Base-by-base conservation (phyloP, 768 basidiomycete genomes). In the Rhizopogon sp. region DNA sequence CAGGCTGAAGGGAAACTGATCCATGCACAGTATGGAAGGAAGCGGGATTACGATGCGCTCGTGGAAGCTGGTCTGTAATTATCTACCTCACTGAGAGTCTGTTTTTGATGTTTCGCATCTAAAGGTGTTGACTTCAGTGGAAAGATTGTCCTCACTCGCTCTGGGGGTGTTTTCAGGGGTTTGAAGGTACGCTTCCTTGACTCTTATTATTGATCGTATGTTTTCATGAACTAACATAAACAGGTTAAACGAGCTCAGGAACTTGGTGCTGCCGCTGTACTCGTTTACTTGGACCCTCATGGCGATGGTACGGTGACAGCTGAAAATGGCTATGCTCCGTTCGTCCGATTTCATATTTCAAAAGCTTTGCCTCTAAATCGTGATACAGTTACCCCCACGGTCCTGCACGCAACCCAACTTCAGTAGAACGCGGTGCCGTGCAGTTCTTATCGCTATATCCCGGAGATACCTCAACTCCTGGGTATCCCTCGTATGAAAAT, bases 371-470 rank as follows among this genome's bases (percentile, higher is more conserved):
- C 35, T 25, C 41, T 25, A 8, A 35, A 20, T 22, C 29, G 35
- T 13, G 17, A 43, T 22, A 29, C 25, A 78, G 76, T 4, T 84
- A 88, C 63, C 87, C 87, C 0, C 62, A 78, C n/a, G 87, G 87
- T 2, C 86, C 86, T 4, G 87, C 87, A 31, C 73, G 85, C 41
- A 82, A 82, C 62, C 77, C 77, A 4, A 75, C 74, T 14, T 80
- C 80, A 5, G 81, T 89, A 10, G 83, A 89, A 61, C 76, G 87
- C 17, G 87, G 87, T 13, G 80, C 78, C 20, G 84, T 85, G 1
- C 85, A 87, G 63, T 86, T 78, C 69, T 63, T 87, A 16, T 79
- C 76, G 5, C 56, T 73, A 2, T 85, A 82, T 65, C 80, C 80
- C 5, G 81, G 81, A 28, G 75, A 75, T 50, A 67, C 70, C 17